Evolutionary conservation across 129 eudicot genomes (phyloP).

Genomic region (Pittosporum tobira): DNA sequence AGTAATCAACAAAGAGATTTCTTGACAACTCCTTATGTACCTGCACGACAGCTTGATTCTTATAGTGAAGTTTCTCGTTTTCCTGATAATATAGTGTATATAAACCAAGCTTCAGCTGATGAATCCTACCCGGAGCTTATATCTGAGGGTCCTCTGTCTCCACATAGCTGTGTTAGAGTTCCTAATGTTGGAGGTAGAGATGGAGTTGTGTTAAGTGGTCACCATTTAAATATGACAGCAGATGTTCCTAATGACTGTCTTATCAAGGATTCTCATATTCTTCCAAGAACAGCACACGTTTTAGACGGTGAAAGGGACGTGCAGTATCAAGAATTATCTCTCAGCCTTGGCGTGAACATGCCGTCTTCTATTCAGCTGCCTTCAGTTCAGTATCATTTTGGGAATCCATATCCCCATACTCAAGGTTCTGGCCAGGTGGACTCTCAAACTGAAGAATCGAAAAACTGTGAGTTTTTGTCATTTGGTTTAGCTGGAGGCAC

Average conservation of each 20-base stretch:
- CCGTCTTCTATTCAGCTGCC: conserved; percentile 40
- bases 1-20: conserved; percentile 56
- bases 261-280: conserved; percentile 25
- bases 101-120: conserved; percentile 31
- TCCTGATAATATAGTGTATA: conserved; percentile 42
- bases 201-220: conserved; percentile 24
- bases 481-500: conserved; percentile 38
- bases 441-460: conserved; percentile 33
- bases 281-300: conserved; percentile 22
- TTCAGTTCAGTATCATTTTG: conserved; percentile 44
- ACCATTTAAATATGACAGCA: conserved; percentile 13
- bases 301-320: conserved; percentile 31
- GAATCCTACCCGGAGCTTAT: conserved; percentile 43
- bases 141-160: conserved; percentile 30
- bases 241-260: conserved; percentile 8
- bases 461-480: conserved; percentile 40
- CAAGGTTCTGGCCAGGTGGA: conserved; percentile 29
- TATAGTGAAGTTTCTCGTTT: conserved; percentile 41
- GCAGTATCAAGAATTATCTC: conserved; percentile 64
- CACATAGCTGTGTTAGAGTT: conserved; percentile 17
- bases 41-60: conserved; percentile 42
- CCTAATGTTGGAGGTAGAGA: conserved; percentile 20
- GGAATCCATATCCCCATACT: conserved; percentile 28
- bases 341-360: conserved; percentile 65
- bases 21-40: conserved; percentile 39